Evolutionary conservation across 495 filamentous ascomycete species (phyloP).

Genomic region (Penicillium mononematosum): DNA sequence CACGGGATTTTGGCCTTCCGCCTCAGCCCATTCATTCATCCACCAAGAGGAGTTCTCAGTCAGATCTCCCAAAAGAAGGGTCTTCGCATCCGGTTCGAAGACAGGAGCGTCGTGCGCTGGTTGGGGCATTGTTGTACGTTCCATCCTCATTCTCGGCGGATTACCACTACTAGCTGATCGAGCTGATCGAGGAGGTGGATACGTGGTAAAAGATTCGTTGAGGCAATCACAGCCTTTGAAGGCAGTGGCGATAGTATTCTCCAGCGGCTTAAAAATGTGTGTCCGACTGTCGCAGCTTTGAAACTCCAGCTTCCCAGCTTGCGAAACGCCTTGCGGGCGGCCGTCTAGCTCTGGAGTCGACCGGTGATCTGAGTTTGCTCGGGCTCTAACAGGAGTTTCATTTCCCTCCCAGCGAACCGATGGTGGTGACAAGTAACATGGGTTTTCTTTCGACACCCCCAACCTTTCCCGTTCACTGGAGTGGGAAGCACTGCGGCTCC

Average conservation of each 20-base stretch:
- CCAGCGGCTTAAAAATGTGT: constrained; percentile 65
- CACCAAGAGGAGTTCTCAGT: constrained; percentile 86
- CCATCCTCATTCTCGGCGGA: constrained; percentile 31
- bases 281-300: constrained; percentile 26
- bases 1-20: constrained; percentile 24
- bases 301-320: constrained; percentile 16
- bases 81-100: constrained; percentile 71
- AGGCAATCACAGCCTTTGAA: constrained; percentile 70
- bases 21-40: constrained; percentile 55
- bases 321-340: constrained; percentile 19
- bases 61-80: constrained; percentile 73
- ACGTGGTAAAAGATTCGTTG: constrained; percentile 64
- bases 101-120: constrained; percentile 27
- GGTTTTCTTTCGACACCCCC: constrained; percentile 19
- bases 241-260: constrained; percentile 69
- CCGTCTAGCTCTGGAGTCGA: constrained; percentile 22
- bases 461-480: constrained; percentile 23
- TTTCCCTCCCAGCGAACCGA: constrained; percentile 20
- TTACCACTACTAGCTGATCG: constrained; percentile 29
- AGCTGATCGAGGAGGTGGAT: constrained; percentile 26
- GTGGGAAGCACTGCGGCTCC: constrained; percentile 34
- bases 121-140: constrained; percentile 19
- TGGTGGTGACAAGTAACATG: constrained; percentile 17
- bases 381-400: constrained; percentile 25
- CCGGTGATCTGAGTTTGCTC: constrained; percentile 35